Percentiles rank a stretch among this genome's conserved stretches.
Evolutionary conservation across 768 basidiomycete genomes (phyloP).

Genomic region (Tylopilus vinaceipallidus): DNA sequence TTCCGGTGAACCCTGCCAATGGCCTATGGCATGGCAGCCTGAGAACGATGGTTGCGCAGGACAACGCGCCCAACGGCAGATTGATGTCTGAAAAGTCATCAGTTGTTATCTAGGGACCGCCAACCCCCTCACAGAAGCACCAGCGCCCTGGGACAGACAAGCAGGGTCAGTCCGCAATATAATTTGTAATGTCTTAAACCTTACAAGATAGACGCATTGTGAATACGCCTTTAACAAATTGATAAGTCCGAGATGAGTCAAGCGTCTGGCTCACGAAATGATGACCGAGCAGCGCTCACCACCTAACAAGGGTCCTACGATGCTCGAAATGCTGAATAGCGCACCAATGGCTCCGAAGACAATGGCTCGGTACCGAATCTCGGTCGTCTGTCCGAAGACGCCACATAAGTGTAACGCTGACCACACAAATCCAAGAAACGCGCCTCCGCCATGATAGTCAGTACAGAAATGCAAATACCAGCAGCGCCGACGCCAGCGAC

Average conservation of each 20-base stretch:
- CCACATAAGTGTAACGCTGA: neutral
- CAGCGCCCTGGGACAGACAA: conserved; percentile 10
- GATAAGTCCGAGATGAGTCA: conserved; percentile 1
- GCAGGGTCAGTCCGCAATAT: neutral
- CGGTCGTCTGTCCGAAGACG: neutral
- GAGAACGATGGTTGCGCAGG: conserved; percentile 5
- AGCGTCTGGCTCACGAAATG: neutral
- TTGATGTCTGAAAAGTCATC: conserved; percentile 11
- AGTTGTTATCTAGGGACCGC: neutral
- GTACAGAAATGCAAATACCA: conserved; percentile 40
- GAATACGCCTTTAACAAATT: conserved; percentile 13
- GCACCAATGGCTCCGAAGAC: conserved; percentile 12
- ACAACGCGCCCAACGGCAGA: conserved; percentile 11
- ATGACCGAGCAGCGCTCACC: neutral
- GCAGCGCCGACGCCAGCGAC: conserved; percentile 68
- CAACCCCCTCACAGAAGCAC: conserved; percentile 15
- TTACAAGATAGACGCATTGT: conserved; percentile 12
- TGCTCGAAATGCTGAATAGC: conserved; percentile 6
- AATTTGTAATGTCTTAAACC: neutral
- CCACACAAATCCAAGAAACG: neutral
- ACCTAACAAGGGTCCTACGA: conserved; percentile 13
- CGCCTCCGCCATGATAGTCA: conserved; percentile 14
- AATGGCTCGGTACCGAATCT: conserved; percentile 8
- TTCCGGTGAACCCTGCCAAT: neutral
- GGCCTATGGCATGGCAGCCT: conserved; percentile 7